Evolutionary conservation across 1,139 yeast genomes (phyloP).

Genomic region (Schizosaccharomyces versatilis): DNA sequence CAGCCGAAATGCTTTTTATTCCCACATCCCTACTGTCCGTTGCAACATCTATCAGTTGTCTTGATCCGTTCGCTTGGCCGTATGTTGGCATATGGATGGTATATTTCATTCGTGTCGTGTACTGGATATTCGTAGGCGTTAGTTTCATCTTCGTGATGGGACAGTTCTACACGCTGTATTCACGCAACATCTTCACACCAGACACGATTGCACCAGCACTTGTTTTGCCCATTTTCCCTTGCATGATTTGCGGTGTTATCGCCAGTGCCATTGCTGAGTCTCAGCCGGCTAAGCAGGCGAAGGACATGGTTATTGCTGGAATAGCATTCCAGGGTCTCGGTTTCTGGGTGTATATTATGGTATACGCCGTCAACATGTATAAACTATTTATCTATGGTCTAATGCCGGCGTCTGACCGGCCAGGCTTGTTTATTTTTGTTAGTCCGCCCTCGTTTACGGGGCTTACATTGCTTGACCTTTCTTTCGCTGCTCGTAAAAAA

Average conservation of each 20-base stretch:
- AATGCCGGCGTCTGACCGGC: slow-evolving; percentile 5
- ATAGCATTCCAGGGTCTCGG: slow-evolving; percentile 8
- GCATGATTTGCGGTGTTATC: slow-evolving; percentile 6
- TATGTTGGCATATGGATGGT: slow-evolving; percentile 6
- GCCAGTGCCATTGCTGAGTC: slow-evolving; percentile 5
- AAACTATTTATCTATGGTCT: slow-evolving; percentile 3
- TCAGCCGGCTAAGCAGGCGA: slow-evolving; percentile 4
- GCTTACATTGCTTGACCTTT: slow-evolving; percentile 6
- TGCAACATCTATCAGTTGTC: slow-evolving; percentile 4
- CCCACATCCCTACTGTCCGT: slow-evolving; percentile 5
- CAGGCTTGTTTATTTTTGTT: slow-evolving; percentile 6
- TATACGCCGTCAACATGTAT: not conserved
- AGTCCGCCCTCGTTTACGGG: slow-evolving; percentile 7
- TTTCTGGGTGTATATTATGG: slow-evolving; percentile 4
- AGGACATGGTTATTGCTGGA: slow-evolving; percentile 5
- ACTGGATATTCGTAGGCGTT: slow-evolving; percentile 4
- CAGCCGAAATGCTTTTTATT: slow-evolving; percentile 4
- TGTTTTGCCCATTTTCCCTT: slow-evolving; percentile 4
- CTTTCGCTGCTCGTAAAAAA: slow-evolving; percentile 4
- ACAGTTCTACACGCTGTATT: slow-evolving; percentile 3
- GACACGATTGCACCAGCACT: slow-evolving; percentile 5
- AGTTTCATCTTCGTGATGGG: slow-evolving; percentile 3
- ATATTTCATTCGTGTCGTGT: slow-evolving; percentile 2
- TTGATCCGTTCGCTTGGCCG: slow-evolving; percentile 4
- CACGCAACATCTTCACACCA: not conserved